phyloP scores from a whole-genome alignment of 768 basidiomycete species.

The Trametes elegans region DNA sequence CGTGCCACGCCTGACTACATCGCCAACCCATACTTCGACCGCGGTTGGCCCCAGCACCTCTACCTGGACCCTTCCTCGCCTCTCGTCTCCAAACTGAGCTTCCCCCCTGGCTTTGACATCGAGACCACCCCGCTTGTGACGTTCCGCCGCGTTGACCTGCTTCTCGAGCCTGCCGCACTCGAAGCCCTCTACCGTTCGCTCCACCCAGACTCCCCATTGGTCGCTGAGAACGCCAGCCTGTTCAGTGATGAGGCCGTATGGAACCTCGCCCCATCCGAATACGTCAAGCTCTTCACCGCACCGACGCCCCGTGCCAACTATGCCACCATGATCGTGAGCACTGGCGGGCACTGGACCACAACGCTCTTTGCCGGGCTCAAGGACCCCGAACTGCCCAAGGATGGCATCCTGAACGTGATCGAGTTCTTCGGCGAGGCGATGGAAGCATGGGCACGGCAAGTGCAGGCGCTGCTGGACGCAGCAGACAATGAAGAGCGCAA shows the following conservation, averaged over 20 bases:
- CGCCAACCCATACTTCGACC: conserved; percentile 52
- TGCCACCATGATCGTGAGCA: conserved; percentile 60
- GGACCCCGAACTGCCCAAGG: conserved; percentile 36
- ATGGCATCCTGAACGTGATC: conserved; percentile 54
- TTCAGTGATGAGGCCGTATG: conserved; percentile 58
- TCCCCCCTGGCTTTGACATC: conserved; percentile 56
- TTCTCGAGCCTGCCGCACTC: conserved; percentile 49
- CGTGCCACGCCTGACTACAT: conserved; percentile 62
- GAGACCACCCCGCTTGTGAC: conserved; percentile 58
- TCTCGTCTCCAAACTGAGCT: conserved; percentile 38
- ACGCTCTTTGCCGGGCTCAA: conserved; percentile 46
- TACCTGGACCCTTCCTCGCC: conserved; percentile 59
- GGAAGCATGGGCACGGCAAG: conserved; percentile 49
- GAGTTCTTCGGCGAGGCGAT: conserved; percentile 59
- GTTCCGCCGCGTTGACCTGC: conserved; percentile 64
- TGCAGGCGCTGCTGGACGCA: conserved; percentile 44
- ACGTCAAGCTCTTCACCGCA: conserved; percentile 47
- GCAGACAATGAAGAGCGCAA: conserved; percentile 28
- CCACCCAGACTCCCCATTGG: conserved; percentile 13
- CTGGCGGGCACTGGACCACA: conserved; percentile 70
- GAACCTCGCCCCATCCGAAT: conserved; percentile 51
- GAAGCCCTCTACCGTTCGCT: conserved; percentile 32
- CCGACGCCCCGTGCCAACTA: conserved; percentile 52
- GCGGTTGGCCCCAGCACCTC: conserved; percentile 63
- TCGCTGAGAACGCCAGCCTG: conserved; percentile 26